Percentiles rank a stretch among this genome's conserved stretches.
Conservation (phyloP, 768 basidiomycete species). For the Gymnopilus junonius region DNA sequence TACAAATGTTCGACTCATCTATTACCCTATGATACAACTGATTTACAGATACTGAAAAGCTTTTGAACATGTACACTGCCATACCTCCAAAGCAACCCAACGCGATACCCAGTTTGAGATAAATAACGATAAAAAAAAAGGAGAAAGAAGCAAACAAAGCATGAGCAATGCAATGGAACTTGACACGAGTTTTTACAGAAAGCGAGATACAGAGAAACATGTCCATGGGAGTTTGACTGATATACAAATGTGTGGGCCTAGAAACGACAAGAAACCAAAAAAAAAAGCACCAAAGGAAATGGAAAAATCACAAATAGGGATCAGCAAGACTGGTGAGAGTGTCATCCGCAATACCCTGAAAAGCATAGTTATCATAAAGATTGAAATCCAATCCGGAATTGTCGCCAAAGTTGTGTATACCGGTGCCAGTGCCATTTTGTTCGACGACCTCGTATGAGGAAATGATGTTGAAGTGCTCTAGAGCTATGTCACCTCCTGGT, state of each 20-base stretch:
- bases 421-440: constrained; percentile 14
- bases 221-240: constrained; percentile 10
- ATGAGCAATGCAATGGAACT: background rate
- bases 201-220: constrained; percentile 4
- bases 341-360: constrained; percentile 30
- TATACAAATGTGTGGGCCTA: constrained; percentile 11
- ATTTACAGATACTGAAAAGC: background rate
- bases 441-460: constrained; percentile 25
- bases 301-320: constrained; percentile 23
- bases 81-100: background rate
- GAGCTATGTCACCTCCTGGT: constrained; percentile 14
- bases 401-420: constrained; percentile 25
- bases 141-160: constrained; percentile 2
- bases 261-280: constrained; percentile 2
- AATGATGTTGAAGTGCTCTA: constrained; percentile 25
- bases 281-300: constrained; percentile 7
- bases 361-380: constrained; percentile 32
- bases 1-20: background rate
- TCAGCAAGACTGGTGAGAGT: constrained; percentile 27
- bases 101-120: constrained; percentile 3
- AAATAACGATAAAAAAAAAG: constrained; percentile 12
- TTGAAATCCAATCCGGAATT: constrained; percentile 29
- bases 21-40: constrained; percentile 3
- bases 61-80: background rate
- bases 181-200: constrained; percentile 5